phyloP scores from a whole-genome alignment of 2,329 filamentous ascomycete genomes.

The Xylariaceae sp. region DNA sequence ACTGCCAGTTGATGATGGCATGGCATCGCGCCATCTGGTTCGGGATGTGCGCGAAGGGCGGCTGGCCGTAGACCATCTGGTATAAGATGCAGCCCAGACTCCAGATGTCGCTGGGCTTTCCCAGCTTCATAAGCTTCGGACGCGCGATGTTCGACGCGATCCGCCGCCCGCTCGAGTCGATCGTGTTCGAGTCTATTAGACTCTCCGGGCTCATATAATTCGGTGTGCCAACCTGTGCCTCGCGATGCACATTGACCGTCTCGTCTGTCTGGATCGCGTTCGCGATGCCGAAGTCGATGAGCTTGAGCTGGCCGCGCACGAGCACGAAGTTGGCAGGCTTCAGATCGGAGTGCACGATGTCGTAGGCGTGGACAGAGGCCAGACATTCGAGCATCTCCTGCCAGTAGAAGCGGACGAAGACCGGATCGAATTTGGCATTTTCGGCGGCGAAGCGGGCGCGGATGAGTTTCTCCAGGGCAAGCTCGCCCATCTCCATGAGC shows the following conservation, averaged over 20 bases:
- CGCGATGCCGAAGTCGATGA: slow-evolving; percentile 98
- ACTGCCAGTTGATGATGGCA: slow-evolving; percentile 75
- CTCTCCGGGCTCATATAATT: slow-evolving; percentile 99
- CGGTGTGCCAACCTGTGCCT: slow-evolving; percentile 89
- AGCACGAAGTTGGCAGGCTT: slow-evolving; percentile 97
- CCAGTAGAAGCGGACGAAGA: slow-evolving; percentile 97
- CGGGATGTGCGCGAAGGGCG: slow-evolving; percentile 86
- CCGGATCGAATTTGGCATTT: slow-evolving; percentile 72
- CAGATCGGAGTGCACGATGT: slow-evolving; percentile 94
- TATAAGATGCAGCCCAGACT: slow-evolving; percentile 93
- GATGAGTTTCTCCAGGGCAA: slow-evolving; percentile 84
- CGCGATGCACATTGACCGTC: slow-evolving; percentile 94
- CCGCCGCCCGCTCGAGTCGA: slow-evolving; percentile 37
- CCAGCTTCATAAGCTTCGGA: slow-evolving; percentile 84
- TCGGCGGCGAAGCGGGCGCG: slow-evolving; percentile 66
- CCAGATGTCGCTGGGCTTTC: slow-evolving; percentile 95
- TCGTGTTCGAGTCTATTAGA: slow-evolving; percentile 73
- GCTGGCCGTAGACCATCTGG: slow-evolving; percentile 97
- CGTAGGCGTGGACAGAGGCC: slow-evolving; percentile 77
- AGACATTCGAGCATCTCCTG: slow-evolving; percentile 99
- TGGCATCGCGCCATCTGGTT: slow-evolving; percentile 83
- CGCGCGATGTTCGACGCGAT: slow-evolving; percentile 35
- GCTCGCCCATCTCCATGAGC: slow-evolving; percentile 97
- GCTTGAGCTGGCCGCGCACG: slow-evolving; percentile 81
- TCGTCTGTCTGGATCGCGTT: slow-evolving; percentile 94